Evolutionary conservation across 495 filamentous ascomycete species (phyloP).

Genomic region (Lindgomyces ingoldianus): DNA sequence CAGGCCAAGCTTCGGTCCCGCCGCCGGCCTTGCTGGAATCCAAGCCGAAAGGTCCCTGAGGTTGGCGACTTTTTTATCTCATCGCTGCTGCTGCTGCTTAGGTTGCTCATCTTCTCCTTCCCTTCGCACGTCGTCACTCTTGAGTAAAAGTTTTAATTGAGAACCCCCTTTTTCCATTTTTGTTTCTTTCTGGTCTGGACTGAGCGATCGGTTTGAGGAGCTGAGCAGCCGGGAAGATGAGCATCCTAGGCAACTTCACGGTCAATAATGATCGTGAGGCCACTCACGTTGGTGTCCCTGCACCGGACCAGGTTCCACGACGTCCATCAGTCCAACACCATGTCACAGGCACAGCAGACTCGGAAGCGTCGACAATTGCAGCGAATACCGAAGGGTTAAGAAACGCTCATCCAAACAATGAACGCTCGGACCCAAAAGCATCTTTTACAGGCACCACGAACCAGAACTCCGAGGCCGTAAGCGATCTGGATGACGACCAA

Average conservation of each 20-base stretch:
- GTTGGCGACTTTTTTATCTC: not conserved
- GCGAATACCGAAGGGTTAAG: slow-evolving; percentile 8
- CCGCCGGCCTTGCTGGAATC: not conserved
- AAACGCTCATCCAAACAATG: not conserved
- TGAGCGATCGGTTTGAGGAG: no score
- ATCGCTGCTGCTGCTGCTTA: not conserved
- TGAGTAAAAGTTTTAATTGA: not conserved
- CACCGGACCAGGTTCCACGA: slow-evolving; percentile 9
- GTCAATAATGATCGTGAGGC: slow-evolving; percentile 19
- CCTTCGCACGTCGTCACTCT: not conserved
- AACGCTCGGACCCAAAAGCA: not conserved
- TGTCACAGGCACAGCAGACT: slow-evolving; percentile 12
- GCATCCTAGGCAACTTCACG: slow-evolving; percentile 29
- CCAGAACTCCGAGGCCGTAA: slow-evolving; percentile 11
- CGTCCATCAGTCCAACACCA: not conserved
- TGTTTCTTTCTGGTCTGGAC: slow-evolving; percentile 3
- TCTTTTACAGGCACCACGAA: slow-evolving; percentile 9
- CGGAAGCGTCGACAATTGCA: slow-evolving; percentile 28
- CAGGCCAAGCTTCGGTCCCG: not conserved
- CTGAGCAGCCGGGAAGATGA: slow-evolving; percentile 7
- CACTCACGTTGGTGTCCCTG: slow-evolving; percentile 3
- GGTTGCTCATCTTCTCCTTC: not conserved
- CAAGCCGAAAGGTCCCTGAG: slow-evolving; percentile 3
- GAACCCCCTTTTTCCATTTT: not conserved
- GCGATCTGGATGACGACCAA: slow-evolving; percentile 10